These are phyloP conservation scores for Aureobasidium sp. DNA, from an alignment of 2,329 filamentous ascomycete species.

Conservation along the genomic window DNA sequence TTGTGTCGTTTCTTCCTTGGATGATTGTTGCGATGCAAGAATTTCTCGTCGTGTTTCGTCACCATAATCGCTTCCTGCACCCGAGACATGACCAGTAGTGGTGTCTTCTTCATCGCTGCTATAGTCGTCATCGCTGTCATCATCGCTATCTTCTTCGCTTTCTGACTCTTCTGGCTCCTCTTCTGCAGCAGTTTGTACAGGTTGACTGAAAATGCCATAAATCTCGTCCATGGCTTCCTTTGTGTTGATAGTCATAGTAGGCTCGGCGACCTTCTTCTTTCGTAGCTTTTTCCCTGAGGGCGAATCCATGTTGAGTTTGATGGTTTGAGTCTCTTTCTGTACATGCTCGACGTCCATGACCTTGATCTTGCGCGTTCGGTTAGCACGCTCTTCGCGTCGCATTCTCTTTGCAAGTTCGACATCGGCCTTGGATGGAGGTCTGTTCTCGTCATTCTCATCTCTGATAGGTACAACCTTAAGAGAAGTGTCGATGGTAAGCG, in stretches of 20 bases:
- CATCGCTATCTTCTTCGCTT: slow-evolving; percentile 55
- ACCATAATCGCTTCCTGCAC: slow-evolving; percentile 54
- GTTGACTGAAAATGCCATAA: slow-evolving; percentile 93
- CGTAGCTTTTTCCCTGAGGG: slow-evolving; percentile 77
- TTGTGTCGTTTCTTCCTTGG: slow-evolving; percentile 20
- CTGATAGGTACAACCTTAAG: slow-evolving; percentile 25
- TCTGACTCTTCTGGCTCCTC: slow-evolving; percentile 45
- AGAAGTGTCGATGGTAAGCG: slow-evolving; percentile 18
- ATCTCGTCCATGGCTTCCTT: slow-evolving; percentile 94
- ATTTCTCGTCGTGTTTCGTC: slow-evolving; percentile 51
- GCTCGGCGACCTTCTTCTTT: slow-evolving; percentile 64
- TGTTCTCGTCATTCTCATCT: slow-evolving; percentile 40
- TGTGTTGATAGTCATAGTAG: slow-evolving; percentile 98
- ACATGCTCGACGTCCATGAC: slow-evolving; percentile 66
- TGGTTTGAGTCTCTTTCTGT: slow-evolving; percentile 82
- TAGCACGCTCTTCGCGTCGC: slow-evolving; percentile 40
- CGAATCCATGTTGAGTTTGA: slow-evolving; percentile 89
- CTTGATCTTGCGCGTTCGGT: slow-evolving; percentile 54
- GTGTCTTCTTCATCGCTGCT: slow-evolving; percentile 82
- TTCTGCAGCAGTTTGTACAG: slow-evolving; percentile 46
- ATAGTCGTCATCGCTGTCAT: slow-evolving; percentile 65
- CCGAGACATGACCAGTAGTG: slow-evolving; percentile 59
- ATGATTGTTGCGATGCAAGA: slow-evolving; percentile 25
- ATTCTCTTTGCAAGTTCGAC: slow-evolving; percentile 38
- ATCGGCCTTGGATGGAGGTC: slow-evolving; percentile 28